A percentile compares a stretch with the other conserved stretches of the same genome.
Evolutionary conservation across 2,329 filamentous ascomycete species (phyloP).

Genomic region (Hypoxylon sp.): DNA sequence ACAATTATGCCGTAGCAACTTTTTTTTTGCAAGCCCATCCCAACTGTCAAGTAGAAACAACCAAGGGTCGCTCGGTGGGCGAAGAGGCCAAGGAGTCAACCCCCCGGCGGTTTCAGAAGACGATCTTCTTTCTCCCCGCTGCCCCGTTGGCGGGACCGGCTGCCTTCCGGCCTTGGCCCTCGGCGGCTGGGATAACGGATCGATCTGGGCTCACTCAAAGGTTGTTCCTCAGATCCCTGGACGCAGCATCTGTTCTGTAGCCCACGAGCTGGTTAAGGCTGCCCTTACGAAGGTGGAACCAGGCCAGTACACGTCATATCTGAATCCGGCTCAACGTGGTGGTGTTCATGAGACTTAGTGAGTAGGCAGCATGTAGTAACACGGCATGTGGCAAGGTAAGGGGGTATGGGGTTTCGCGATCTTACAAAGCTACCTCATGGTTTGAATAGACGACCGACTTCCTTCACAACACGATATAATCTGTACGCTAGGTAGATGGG

Average conservation of each 20-base stretch:
- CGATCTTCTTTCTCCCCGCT: slow-evolving; percentile 39
- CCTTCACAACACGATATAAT: slow-evolving; percentile 19
- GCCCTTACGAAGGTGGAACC: background rate
- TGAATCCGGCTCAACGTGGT: slow-evolving; percentile 7
- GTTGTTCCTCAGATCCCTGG: slow-evolving; percentile 14
- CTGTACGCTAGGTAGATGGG: slow-evolving; percentile 26
- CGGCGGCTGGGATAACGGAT: slow-evolving; percentile 26
- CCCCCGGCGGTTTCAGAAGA: slow-evolving; percentile 44
- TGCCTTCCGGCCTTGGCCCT: slow-evolving; percentile 35
- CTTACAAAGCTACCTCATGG: slow-evolving; percentile 14
- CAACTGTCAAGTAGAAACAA: slow-evolving; percentile 34
- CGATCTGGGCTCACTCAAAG: slow-evolving; percentile 29
- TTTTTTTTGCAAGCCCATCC: too few species aligned
- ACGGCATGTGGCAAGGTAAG: background rate
- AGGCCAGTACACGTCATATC: slow-evolving; percentile 7
- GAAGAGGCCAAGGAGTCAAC: slow-evolving; percentile 24
- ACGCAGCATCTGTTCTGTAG: slow-evolving; percentile 12
- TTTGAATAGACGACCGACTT: slow-evolving; percentile 15
- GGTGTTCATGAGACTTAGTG: slow-evolving; percentile 12
- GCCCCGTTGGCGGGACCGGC: slow-evolving; percentile 41
- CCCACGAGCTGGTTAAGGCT: background rate
- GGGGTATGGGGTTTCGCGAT: slow-evolving; percentile 17
- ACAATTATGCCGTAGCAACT: slow-evolving; percentile 35
- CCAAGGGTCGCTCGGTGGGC: slow-evolving; percentile 30
- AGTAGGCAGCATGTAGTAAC: slow-evolving; percentile 7